Evolutionary conservation across 2,329 filamentous ascomycete species (phyloP).

Genomic region (Alternaria incomplexa): DNA sequence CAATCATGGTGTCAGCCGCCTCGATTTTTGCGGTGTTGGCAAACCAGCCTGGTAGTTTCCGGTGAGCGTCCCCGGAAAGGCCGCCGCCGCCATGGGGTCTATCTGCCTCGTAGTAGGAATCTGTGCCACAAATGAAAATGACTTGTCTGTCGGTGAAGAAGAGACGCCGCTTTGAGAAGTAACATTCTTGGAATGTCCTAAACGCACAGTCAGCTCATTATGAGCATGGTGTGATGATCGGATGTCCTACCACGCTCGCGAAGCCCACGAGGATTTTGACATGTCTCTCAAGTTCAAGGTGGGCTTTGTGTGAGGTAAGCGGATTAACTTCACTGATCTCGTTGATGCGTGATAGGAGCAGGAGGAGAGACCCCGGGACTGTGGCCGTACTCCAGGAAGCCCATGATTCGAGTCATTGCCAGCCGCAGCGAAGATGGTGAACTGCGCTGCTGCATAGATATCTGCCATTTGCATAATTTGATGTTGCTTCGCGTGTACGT

Average conservation of each 20-base stretch:
- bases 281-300: fast-evolving
- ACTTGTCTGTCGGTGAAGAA: background rate
- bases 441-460: background rate
- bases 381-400: background rate
- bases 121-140: background rate
- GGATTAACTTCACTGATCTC: background rate
- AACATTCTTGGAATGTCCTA: background rate
- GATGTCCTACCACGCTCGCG: background rate
- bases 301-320: background rate
- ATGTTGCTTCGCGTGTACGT: background rate
- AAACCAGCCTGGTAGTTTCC: background rate
- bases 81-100: background rate
- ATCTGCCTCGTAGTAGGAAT: background rate
- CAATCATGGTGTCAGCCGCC: background rate
- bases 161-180: background rate
- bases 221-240: background rate
- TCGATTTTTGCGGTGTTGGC: background rate
- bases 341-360: background rate
- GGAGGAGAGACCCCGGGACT: background rate
- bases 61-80: background rate
- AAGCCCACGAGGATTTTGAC: background rate
- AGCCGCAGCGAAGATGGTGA: background rate
- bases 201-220: background rate
- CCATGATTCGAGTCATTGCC: background rate
- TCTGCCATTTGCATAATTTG: background rate